Base-by-base conservation (phyloP, 768 basidiomycete species). In the Lentinula aciculospora region DNA sequence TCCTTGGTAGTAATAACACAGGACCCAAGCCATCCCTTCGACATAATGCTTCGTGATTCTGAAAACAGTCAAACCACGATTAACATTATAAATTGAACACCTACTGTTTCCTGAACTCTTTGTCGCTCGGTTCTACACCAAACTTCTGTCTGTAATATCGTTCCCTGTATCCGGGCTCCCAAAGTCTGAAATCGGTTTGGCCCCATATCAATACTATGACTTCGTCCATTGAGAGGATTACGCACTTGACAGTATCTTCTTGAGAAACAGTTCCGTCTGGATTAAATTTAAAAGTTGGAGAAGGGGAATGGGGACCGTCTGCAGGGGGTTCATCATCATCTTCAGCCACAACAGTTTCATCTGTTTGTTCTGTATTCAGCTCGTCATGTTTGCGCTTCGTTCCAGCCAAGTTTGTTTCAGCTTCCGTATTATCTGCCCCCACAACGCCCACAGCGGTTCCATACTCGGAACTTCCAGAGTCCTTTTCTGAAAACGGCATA, bases 1-100 rank as follows among this genome's bases (percentile, higher is more conserved):
- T 65, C 97, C 97, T 80, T 98, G 96, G 68, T 98, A 99, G 68
- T 99, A 98, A 71, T 99, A 99, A 59, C 88, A 86, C 59, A 99
- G 72, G 1, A 99, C 97, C 97, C 97, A 98, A 36, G 85, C 84
- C 49, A 99, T 76, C 28, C 97, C 97, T 72, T 99, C 94, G 45
- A 98, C 78, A 69, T 99, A 99, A n/a, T 75, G 71, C 62, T 79
- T 82, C 2, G 92, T 88, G 58, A 98, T 63, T 61, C 94, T 98
- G 63, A 1, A 49, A 49, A 62, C 46, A 34, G 59, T 51, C 15
- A 53, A 58, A 56, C 29, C 37, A 31, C 56, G 25, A 21, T 12
- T 27, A 47, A 25, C 25, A 44, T 12, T 32, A 27, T 9, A n/a
- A 8, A 17, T 48, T 19, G 27, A 23, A 23, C 34, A 76, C 84